Conservation (phyloP, 257 asterid genomes). For the Anisodus tanguticus region DNA sequence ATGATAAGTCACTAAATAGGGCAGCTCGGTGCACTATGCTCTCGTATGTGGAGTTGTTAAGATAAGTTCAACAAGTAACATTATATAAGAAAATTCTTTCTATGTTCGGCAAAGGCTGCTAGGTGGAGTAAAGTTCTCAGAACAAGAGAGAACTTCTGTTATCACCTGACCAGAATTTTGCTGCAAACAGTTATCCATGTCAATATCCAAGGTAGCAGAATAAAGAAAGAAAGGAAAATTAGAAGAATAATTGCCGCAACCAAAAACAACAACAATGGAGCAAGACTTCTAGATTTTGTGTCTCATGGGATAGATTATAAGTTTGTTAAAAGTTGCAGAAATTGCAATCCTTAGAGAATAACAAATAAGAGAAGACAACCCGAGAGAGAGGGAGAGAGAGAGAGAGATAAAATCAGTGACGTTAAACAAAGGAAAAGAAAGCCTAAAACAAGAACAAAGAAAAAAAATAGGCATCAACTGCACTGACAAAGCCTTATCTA, state of each 20-base stretch:
- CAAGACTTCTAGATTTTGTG: not conserved
- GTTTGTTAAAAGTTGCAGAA: not conserved
- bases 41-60: not conserved
- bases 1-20: not conserved
- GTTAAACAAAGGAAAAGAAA: not conserved
- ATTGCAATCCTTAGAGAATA: not conserved
- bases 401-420: not conserved
- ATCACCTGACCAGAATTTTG: not conserved
- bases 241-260: not conserved
- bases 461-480: not conserved
- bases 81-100: too few relatives aligned
- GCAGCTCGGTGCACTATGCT: not conserved
- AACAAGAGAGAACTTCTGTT: not conserved
- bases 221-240: not conserved
- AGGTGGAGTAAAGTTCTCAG: too few relatives aligned
- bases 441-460: not conserved
- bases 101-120: too few relatives aligned
- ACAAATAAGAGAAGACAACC: not conserved
- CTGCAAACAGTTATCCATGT: not conserved
- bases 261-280: not conserved
- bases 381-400: conserved; percentile 21
- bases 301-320: not conserved
- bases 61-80: not conserved
- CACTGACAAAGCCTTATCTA: not conserved
- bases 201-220: not conserved